Evolutionary conservation across 1,139 yeast species (phyloP), one percentile per base, ranked within the genome.

Genomic region (Suhomyces chickasaworum): DNA sequence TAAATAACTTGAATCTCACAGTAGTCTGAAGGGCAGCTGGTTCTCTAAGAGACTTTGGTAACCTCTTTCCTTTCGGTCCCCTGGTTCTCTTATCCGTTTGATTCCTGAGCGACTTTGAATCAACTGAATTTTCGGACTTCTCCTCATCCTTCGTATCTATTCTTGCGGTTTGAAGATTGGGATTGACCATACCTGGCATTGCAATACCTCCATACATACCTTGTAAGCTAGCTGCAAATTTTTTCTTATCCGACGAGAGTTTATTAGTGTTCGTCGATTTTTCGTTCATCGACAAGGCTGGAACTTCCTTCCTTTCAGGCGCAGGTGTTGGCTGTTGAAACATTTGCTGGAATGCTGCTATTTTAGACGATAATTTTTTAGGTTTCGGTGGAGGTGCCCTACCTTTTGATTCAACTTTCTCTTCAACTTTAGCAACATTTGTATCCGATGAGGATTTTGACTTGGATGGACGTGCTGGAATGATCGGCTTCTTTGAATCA

Each of bases 311-410:
- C 15, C 9, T 29, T n/a, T 29, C 32, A 10, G 13, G 15, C 5
- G 10, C 10, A 25, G 32, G 51, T 7, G 55, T 45, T 5, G 46
- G 45, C 4, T 48, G 53, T 41, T 65, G 67, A 43, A 85, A 69
- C 84, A 83, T 78, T 57, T 84, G 86, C 58, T 86, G 95, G 60
- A 86, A 86, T 0, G 90, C 90, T 1, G 91, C 90, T 50, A 86
- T 86, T 53, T 77, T 84, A 0, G 89, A 83, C 0, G 91, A 84
- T 18, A 88, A 81, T 53, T 86, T 86, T 58, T 85, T 85, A 1
- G 91, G 91, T 31, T 81, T 83, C 25, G 83, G 84, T 3, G 90
- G 90, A 10, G 87, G 86, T 0, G 71, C 72, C 54, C 64, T 73
- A 6, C 64, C n/a, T 20, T 47, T 44, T 7, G 37, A 25, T 30